phyloP scores from a whole-genome alignment of 2,329 filamentous ascomycete genomes.

The Metarhizium anisopliae region DNA sequence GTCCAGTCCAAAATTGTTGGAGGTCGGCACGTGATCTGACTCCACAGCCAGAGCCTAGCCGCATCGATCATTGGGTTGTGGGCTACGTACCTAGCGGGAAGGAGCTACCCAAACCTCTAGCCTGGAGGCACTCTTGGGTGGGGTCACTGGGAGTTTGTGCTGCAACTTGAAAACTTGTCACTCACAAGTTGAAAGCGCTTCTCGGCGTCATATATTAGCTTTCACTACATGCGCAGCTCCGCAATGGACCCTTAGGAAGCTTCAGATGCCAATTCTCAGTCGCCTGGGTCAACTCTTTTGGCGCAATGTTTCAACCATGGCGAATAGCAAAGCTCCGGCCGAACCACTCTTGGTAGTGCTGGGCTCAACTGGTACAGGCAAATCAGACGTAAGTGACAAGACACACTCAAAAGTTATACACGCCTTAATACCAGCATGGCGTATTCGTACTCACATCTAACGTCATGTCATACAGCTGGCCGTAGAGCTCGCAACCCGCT shows the following conservation, averaged over 20 bases:
- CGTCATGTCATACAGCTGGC: slow-evolving; percentile 55
- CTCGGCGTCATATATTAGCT: neutral
- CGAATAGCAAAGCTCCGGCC: slow-evolving; percentile 26
- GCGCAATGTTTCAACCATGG: slow-evolving; percentile 32
- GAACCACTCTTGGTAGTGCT: slow-evolving; percentile 70
- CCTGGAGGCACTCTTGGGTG: too few species aligned
- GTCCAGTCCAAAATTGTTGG: slow-evolving; percentile 29
- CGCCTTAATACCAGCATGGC: neutral
- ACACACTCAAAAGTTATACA: neutral
- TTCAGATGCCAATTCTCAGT: slow-evolving; percentile 17
- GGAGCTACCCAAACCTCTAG: neutral
- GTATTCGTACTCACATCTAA: neutral
- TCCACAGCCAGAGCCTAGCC: neutral
- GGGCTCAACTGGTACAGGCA: slow-evolving; percentile 87
- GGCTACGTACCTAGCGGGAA: neutral
- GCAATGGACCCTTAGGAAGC: neutral
- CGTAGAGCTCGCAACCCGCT: slow-evolving; percentile 72
- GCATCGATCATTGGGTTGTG: neutral
- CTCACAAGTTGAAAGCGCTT: neutral
- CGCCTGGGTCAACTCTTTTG: slow-evolving; percentile 14
- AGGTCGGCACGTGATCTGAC: slow-evolving; percentile 24
- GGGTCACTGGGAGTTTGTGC: too few species aligned
- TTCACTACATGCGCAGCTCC: neutral
- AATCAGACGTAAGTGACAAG: slow-evolving; percentile 62
- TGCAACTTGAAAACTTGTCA: neutral